These are phyloP conservation scores for Daldinia vernicosa DNA, from an alignment of 495 filamentous ascomycete genomes.

Conservation along the genomic window DNA sequence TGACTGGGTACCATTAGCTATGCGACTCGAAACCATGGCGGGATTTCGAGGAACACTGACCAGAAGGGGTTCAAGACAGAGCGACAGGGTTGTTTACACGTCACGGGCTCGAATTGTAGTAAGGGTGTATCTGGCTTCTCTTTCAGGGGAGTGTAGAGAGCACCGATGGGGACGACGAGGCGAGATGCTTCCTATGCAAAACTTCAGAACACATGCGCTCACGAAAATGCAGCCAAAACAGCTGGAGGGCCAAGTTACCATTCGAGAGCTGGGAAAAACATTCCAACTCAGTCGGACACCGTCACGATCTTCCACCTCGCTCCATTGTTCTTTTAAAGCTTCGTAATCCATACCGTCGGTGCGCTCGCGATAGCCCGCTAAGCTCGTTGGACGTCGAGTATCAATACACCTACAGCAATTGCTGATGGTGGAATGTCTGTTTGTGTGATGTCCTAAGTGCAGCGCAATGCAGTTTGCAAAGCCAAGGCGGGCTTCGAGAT, in stretches of 20 bases:
- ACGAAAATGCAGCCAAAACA: slow-evolving; percentile 29
- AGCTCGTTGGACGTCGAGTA: slow-evolving; percentile 16
- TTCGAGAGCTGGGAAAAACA: slow-evolving; percentile 97
- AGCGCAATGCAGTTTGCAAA: background rate
- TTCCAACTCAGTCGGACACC: slow-evolving; percentile 98
- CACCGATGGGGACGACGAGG: slow-evolving; percentile 96
- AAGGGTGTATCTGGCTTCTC: slow-evolving; percentile 90
- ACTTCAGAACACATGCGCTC: slow-evolving; percentile 32
- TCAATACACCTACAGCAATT: slow-evolving; percentile 17
- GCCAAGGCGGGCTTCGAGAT: background rate
- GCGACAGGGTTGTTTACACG: slow-evolving; percentile 95
- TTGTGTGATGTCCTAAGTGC: background rate
- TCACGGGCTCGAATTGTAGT: slow-evolving; percentile 95
- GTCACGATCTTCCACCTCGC: slow-evolving; percentile 95
- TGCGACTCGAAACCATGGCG: background rate
- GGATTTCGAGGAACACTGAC: slow-evolving; percentile 57
- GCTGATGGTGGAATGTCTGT: slow-evolving; percentile 1
- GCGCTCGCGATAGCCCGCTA: slow-evolving; percentile 18
- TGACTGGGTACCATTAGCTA: slow-evolving; percentile 66
- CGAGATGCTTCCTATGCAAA: slow-evolving; percentile 85
- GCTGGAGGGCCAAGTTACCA: slow-evolving; percentile 67
- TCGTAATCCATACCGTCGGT: slow-evolving; percentile 62
- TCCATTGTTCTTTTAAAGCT: slow-evolving; percentile 93
- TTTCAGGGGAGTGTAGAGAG: slow-evolving; percentile 95
- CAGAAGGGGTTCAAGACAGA: slow-evolving; percentile 97